Conservation (phyloP, 1,284 basidiomycete species). For the Porodaedalea pini region DNA sequence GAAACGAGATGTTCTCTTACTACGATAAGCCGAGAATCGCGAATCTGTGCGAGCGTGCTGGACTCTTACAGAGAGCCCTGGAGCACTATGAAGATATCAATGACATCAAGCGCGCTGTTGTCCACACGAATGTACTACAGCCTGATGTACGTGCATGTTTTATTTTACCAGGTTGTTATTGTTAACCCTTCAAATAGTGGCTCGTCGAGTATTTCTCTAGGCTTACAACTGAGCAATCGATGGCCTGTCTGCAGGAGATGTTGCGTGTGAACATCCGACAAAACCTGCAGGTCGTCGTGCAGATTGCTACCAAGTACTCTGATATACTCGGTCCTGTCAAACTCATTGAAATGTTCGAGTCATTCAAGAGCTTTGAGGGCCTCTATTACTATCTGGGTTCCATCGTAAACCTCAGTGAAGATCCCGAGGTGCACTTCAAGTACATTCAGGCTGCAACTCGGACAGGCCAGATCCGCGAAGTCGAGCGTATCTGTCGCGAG, state of each 20-base stretch:
- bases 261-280: constrained; percentile 95
- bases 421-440: constrained; percentile 99
- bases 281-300: constrained; percentile 95
- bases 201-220: constrained; percentile 97
- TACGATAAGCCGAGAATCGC: constrained; percentile 97
- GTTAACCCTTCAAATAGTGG: constrained; percentile 56
- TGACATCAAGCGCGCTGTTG: constrained; percentile 98
- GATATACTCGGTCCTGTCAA: constrained; percentile 97
- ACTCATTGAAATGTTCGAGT: constrained; percentile 98
- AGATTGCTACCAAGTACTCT: constrained; percentile 99
- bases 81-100: constrained; percentile 98
- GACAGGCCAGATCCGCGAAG: constrained; percentile 97
- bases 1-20: constrained; percentile 98
- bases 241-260: constrained; percentile 98
- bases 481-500: constrained; percentile 98
- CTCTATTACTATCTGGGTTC: constrained; percentile 98
- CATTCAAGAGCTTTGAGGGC: constrained; percentile 97
- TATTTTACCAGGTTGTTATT: constrained; percentile 1
- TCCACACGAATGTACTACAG: constrained; percentile 87
- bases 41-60: constrained; percentile 98
- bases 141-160: constrained; percentile 58
- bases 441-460: constrained; percentile 99
- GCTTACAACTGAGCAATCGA: constrained; percentile 97
- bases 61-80: constrained; percentile 90
- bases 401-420: constrained; percentile 94